Base-by-base conservation (phyloP, 2,329 filamentous ascomycete species). In the Eutypa lata region DNA sequence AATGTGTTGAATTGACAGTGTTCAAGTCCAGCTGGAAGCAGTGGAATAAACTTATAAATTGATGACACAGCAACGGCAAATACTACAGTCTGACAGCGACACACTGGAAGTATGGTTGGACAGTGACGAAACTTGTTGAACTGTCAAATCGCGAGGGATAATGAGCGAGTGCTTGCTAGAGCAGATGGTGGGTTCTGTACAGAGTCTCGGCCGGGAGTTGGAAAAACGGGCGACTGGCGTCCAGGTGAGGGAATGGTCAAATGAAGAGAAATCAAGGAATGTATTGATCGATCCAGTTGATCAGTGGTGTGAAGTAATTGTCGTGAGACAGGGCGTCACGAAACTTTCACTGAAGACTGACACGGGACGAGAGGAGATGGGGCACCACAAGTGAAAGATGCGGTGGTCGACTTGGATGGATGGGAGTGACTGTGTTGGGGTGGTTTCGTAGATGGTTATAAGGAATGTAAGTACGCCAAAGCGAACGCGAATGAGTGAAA, bases 181-280 rank as follows among this genome's bases (percentile, higher is more conserved):
- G 57, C 61, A 56, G 55, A 57, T 53, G 47, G 53, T 46, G 49
- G 22, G 2, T 16, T 45, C 42, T 18, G 19, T 45, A n/a, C n/a
- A n/a, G n/a, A n/a, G 42, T 11, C 14, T 45, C 42, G 22, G 19
- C 16, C 18, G 42, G 24, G 10, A 24, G 14, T 18, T 3, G 31
- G 57, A 53, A 43, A n/a, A 47, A 54, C 50, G 62, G 64, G 62
- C 65, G 65, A 53, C 65, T 67, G 59, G 65, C 65, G 65, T 65
- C 63, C 61, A 49, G 49, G 51, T 54, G 55, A 57, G 60, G 49
- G 56, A 64, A 60, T 62, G 61, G 58, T n/a, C 21, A 24, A 61
- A 50, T 38, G 58, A 55, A 54, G 48, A 53, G 53, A 60, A 62
- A 45, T 56, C 61, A 61, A 56, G 52, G 59, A 55, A 56, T 51